phyloP scores from a whole-genome alignment of 345 rosid species.

The Linum tenue region DNA sequence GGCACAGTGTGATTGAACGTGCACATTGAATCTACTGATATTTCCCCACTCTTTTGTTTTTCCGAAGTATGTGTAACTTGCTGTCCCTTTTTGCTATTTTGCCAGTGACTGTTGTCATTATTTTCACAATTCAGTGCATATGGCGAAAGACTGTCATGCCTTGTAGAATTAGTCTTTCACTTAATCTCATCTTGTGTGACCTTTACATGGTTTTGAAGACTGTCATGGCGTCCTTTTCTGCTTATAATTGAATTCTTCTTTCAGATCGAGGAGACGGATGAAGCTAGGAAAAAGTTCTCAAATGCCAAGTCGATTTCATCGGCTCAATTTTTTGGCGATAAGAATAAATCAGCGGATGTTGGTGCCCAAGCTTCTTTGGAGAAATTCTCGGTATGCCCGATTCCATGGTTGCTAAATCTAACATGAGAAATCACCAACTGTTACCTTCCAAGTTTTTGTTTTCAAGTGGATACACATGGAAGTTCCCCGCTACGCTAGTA shows the following conservation, averaged over 20 bases:
- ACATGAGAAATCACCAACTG: too few species aligned
- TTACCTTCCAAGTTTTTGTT: not conserved
- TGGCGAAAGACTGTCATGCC: not conserved
- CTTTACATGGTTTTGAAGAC: not conserved
- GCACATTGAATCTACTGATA: too few species aligned
- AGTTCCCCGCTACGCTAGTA: too few species aligned
- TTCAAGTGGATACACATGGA: too few species aligned
- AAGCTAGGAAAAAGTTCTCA: constrained; percentile 91
- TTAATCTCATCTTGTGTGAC: not conserved
- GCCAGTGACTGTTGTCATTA: not conserved
- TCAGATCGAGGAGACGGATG: constrained; percentile 86
- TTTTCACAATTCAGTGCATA: not conserved
- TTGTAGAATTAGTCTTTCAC: not conserved
- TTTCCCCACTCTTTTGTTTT: too few species aligned
- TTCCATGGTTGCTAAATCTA: constrained; percentile 5
- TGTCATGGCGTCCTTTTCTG: not conserved
- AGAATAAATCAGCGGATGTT: constrained; percentile 35
- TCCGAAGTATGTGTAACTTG: too few species aligned
- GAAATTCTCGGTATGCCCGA: constrained; percentile 63
- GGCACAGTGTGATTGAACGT: too few species aligned
- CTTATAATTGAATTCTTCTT: constrained; percentile 5
- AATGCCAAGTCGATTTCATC: constrained; percentile 97
- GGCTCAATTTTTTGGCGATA: constrained; percentile 77
- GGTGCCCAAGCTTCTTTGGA: constrained; percentile 80
- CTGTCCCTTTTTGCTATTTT: too few species aligned